Conservation (phyloP, 1,284 basidiomycete genomes). For the Mixia osmundae region DNA sequence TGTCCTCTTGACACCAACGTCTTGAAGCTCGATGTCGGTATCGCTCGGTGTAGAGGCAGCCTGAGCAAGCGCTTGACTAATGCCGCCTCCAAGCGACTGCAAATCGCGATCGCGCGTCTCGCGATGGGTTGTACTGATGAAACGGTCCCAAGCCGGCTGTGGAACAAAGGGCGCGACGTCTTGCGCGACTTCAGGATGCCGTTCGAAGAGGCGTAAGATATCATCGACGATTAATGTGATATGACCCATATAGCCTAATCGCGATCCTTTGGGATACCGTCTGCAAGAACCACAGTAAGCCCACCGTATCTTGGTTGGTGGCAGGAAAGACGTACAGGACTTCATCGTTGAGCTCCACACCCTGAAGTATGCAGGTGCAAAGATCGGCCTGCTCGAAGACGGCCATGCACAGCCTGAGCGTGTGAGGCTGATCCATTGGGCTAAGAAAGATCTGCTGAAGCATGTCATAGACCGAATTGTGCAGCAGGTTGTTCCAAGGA, state of each 20-base stretch:
- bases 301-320: neutral
- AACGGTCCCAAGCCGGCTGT: constrained; percentile 63
- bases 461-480: constrained; percentile 89
- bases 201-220: constrained; percentile 56
- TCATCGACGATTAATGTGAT: constrained; percentile 81
- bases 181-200: constrained; percentile 58
- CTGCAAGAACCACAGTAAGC: constrained; percentile 17
- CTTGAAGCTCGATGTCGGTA: constrained; percentile 33
- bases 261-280: constrained; percentile 42
- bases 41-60: constrained; percentile 38
- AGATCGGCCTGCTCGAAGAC: constrained; percentile 57
- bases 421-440: constrained; percentile 45
- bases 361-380: constrained; percentile 59
- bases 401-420: constrained; percentile 52
- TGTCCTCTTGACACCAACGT: constrained; percentile 28
- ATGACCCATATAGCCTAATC: constrained; percentile 91
- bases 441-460: constrained; percentile 89
- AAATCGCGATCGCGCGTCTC: constrained; percentile 64
- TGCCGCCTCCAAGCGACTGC: constrained; percentile 52
- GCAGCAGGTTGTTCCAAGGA: constrained; percentile 94
- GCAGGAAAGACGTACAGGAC: constrained; percentile 32
- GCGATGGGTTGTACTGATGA: constrained; percentile 52
- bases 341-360: constrained; percentile 48
- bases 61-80: constrained; percentile 37
- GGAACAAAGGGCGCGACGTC: constrained; percentile 41